Percentiles rank a stretch among this genome's conserved stretches.
phyloP scores from a whole-genome alignment of 2,329 filamentous ascomycete genomes.

The Pseudocercospora cruenta region DNA sequence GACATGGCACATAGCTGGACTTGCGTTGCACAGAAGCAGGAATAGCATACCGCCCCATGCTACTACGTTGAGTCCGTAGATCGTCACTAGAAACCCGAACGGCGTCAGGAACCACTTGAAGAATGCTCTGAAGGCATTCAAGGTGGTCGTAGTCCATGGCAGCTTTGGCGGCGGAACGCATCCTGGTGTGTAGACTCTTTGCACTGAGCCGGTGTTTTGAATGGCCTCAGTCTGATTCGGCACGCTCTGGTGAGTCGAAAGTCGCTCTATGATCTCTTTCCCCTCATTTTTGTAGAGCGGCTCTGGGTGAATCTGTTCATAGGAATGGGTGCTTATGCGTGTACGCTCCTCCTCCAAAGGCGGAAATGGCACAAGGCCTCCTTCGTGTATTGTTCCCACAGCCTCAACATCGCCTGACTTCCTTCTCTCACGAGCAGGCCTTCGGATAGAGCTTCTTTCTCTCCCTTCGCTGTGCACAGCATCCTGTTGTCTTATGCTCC shows the following conservation, averaged over 20 bases:
- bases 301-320: constrained; percentile 8
- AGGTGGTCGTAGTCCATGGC: constrained; percentile 20
- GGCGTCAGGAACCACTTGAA: constrained; percentile 76
- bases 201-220: neutral
- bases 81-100: constrained; percentile 72
- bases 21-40: constrained; percentile 75
- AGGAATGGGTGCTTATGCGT: neutral
- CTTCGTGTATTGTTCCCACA: neutral
- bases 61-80: constrained; percentile 81
- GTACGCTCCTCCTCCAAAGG: constrained; percentile 29
- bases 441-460: constrained; percentile 24
- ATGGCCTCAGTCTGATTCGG: constrained; percentile 17
- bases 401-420: neutral
- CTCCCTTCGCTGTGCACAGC: constrained; percentile 11
- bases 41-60: constrained; percentile 94
- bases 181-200: constrained; percentile 38
- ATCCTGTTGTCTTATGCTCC: constrained; percentile 25
- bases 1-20: constrained; percentile 68
- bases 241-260: constrained; percentile 12
- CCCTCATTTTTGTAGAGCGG: neutral
- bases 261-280: constrained; percentile 3
- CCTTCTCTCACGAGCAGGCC: neutral
- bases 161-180: constrained; percentile 44
- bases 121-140: constrained; percentile 58
- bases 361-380: constrained; percentile 25